Conservation (phyloP, 768 basidiomycete species). For the Russula abietina region DNA sequence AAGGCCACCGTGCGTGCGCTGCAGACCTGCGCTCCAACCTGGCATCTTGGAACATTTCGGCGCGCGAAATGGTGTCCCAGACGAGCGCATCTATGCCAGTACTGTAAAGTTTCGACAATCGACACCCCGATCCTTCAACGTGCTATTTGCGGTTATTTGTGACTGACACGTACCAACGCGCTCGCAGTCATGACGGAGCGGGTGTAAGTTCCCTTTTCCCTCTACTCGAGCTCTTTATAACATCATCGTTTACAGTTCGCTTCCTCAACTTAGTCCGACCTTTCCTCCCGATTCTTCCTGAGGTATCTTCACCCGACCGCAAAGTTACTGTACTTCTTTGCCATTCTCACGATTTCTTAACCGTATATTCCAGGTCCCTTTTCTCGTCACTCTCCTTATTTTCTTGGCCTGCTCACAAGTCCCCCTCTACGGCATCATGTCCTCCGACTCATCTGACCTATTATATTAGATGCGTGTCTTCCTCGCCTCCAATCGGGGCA, state of each 20-base stretch:
- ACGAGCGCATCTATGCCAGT: constrained; percentile 44
- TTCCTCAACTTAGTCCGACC: constrained; percentile 97
- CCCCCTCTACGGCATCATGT: constrained; percentile 99
- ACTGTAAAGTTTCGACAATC: neutral
- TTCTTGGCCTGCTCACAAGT: constrained; percentile 99
- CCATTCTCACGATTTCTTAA: constrained; percentile 7
- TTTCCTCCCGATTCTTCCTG: constrained; percentile 93
- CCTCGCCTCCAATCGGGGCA: constrained; percentile 95
- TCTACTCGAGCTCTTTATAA: neutral
- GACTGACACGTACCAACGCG: constrained; percentile 7
- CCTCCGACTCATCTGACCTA: constrained; percentile 97
- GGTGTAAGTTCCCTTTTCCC: constrained; percentile 47
- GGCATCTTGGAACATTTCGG: constrained; percentile 59
- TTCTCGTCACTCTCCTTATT: constrained; percentile 98
- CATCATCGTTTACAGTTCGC: constrained; percentile 53
- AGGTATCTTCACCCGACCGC: constrained; percentile 96
- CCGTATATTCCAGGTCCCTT: constrained; percentile 63
- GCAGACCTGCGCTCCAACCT: constrained; percentile 50
- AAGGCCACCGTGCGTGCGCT: constrained; percentile 34
- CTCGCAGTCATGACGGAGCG: constrained; percentile 64
- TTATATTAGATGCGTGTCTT: constrained; percentile 99
- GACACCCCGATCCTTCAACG: neutral
- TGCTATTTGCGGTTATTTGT: constrained; percentile 21
- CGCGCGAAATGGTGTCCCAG: constrained; percentile 52
- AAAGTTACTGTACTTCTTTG: constrained; percentile 50